Percentiles rank a stretch among this genome's conserved stretches.
Conservation (phyloP, 495 filamentous ascomycete species). For the Trichoderma parareesei region DNA sequence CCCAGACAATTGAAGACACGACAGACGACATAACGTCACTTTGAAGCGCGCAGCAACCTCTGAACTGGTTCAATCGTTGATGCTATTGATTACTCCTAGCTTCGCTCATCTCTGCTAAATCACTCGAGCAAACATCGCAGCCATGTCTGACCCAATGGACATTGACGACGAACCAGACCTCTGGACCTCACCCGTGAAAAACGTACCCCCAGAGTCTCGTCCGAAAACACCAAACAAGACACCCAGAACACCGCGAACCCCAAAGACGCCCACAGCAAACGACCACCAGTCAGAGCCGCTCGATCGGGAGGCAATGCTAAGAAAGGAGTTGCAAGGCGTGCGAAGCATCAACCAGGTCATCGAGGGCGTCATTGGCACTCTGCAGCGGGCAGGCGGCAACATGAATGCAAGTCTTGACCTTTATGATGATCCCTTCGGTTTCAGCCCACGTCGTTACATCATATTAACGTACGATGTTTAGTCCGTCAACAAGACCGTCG, state of each 20-base stretch:
- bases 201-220: neutral
- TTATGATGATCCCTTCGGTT: too few species aligned
- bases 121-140: neutral
- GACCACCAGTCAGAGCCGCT: conserved; percentile 31
- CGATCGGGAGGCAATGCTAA: conserved; percentile 54
- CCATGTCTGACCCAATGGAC: conserved; percentile 1
- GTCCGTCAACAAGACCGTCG: conserved; percentile 80
- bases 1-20: neutral
- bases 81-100: neutral
- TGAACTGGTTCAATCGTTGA: too few species aligned
- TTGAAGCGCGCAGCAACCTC: neutral
- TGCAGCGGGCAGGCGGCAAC: conserved; percentile 76
- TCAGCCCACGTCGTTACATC: neutral
- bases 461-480: conserved; percentile 23
- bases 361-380: conserved; percentile 68
- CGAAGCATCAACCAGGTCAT: conserved; percentile 80
- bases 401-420: conserved; percentile 61
- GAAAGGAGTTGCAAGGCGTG: conserved; percentile 71
- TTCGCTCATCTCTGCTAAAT: neutral
- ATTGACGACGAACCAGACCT: conserved; percentile 9
- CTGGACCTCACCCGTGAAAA: conserved; percentile 11
- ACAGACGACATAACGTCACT: neutral
- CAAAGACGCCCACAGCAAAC: conserved; percentile 43
- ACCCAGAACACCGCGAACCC: conserved; percentile 12
- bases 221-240: conserved; percentile 12